Evolutionary conservation across 208 protist species (phyloP).

Genomic region (Wallacemonas collosoma): DNA sequence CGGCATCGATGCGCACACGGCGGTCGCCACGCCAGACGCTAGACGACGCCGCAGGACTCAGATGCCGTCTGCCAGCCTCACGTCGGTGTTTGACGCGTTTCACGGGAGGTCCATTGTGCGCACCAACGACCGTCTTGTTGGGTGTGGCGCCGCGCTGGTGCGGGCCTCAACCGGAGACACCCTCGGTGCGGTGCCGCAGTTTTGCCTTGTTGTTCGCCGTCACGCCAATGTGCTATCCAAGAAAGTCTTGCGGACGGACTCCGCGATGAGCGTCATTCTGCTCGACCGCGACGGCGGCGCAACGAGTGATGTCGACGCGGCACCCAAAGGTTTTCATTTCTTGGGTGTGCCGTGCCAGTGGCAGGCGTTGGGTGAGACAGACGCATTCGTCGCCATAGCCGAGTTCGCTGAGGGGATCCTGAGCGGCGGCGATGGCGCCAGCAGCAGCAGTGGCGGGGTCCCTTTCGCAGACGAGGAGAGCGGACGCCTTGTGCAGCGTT

Average conservation of each 20-base stretch:
- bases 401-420: not conserved
- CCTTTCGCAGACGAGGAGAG: conserved; percentile 15
- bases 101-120: conserved; percentile 16
- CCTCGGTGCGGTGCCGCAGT: not conserved
- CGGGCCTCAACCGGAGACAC: not conserved
- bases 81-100: conserved; percentile 9
- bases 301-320: conserved; percentile 47
- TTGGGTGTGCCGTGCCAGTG: conserved; percentile 41
- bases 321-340: conserved; percentile 53
- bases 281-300: conserved; percentile 19
- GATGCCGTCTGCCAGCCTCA: not conserved
- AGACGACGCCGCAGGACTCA: not conserved
- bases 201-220: conserved; percentile 41
- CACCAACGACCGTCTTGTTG: conserved; percentile 28
- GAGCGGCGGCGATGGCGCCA: not conserved
- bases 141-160: conserved; percentile 17
- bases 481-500: conserved; percentile 34
- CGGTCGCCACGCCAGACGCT: not conserved
- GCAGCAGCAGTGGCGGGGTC: not conserved
- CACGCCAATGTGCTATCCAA: conserved; percentile 30
- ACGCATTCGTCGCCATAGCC: conserved; percentile 8
- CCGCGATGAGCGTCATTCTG: conserved; percentile 33
- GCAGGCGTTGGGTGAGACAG: conserved; percentile 18
- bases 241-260: conserved; percentile 38
- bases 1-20: not conserved